Base-by-base conservation (phyloP, 2,329 filamentous ascomycete species). In the Trichoderma guizhouense region DNA sequence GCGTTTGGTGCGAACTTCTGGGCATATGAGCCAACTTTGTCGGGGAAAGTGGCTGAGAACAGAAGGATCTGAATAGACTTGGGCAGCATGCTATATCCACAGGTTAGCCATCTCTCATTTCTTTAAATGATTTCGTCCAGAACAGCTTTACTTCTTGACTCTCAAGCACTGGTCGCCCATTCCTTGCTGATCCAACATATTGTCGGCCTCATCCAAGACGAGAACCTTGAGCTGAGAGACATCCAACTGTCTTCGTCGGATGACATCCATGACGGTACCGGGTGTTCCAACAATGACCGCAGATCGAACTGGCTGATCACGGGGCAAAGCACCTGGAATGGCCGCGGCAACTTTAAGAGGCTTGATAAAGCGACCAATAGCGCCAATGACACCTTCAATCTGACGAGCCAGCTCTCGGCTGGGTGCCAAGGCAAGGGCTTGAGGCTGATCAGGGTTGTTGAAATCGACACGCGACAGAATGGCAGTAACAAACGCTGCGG, bases 161-260 rank as follows among this genome's bases (percentile, higher is more conserved):
- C 95, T 91, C 77, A 94, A 89, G 82, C 95, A 98, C 83, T 99
- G 96, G 72, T 98, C 96, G 67, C 96, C 96, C 70, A 99, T 86
- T 66, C 96, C 95, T 83, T 97, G 94, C 82, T 95, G 92, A 79
- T 98, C 96, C 73, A 99, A 85, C 96, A 99, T 99, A 84, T 98
- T 98, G 84, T 99, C 96, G 71, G 96, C 96, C 84, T 99, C 96
- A 78, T 99, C 96, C 68, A 99, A 87, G 71, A 98, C 95, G 73
- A 99, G 87, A 9, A 97, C 88, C 81, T 90, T 93, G 76, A 99
- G 86, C 72, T 90, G 83, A 21, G 87, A 89, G 0, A 90, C 82
- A 76, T 97, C 89, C 74, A 99, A 87, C 78, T 93, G 88, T 75
- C 90, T 88, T 77, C 91, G 90, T 78, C 91, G 91, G 77, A 98